Base-by-base conservation (phyloP, 148 eudicot species). In the Cornus florida region DNA sequence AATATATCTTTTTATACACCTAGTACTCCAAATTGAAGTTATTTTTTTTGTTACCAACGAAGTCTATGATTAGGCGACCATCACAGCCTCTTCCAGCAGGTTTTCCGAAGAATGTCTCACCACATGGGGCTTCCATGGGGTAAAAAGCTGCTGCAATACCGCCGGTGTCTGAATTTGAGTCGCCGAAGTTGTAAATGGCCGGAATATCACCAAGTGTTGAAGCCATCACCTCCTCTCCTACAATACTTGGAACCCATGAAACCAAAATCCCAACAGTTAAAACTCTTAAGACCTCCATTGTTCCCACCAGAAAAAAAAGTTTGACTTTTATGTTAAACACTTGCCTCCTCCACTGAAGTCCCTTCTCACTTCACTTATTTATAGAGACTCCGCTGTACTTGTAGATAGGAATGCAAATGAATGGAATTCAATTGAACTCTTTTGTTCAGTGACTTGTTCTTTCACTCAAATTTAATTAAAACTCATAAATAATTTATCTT, bases 61-160 rank as follows among this genome's bases (percentile, higher is more conserved):
- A 87, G 69, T 87, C 90, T 14, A 87, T 80, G 75, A 87, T 75
- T 3, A 87, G 84, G 67, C 88, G 90, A 8, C 90, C 90, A 70
- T 87, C 88, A 1, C 86, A 39, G 1, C 23, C 80, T 43, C 90
- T 76, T 8, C 86, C 88, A 7, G 80, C 72, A 2, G 90, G 88
- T 65, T 46, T 77, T 12, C 62, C 66, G 72, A 85, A 87, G 85
- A 75, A 85, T 0, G 82, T 78, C 23, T 75, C 73, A 7, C 83
- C 86, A 59, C 57, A 57, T 3, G 77, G 80, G 6, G 77, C 24
- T 19, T 31, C 64, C 64, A 50, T 62, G 0, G 74, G 83, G 13
- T 19, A 75, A 65, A 83, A 80, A 6, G 86, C 83, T 1, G 86
- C 86, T 24, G 83, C 69, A 31, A 76, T 76, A 3, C 71, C 86